Percentiles rank a stretch among this genome's conserved stretches.
Conservation (phyloP, 139 green algal genomes). For the Chlamydomonas incerta region DNA sequence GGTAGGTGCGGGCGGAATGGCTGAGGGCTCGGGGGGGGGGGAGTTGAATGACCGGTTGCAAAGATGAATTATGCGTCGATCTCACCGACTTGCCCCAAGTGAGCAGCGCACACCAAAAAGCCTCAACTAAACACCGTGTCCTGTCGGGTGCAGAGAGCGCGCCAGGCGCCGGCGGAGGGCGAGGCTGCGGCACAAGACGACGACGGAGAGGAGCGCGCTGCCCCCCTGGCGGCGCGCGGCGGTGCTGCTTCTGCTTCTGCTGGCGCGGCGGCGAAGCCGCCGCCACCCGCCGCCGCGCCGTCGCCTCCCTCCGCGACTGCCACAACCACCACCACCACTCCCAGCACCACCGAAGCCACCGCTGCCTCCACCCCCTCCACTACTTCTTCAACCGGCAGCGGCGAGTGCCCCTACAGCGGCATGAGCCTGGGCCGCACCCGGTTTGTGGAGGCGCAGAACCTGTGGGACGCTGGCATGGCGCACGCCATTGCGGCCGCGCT, state of each 20-base stretch:
- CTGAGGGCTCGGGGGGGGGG: too few relatives aligned
- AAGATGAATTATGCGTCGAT: too few relatives aligned
- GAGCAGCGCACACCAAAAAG: too few relatives aligned
- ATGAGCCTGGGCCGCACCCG: constrained; percentile 49
- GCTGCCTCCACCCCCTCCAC: too few relatives aligned
- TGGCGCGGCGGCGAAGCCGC: background rate
- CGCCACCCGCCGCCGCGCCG: too few relatives aligned
- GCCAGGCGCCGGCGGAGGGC: background rate
- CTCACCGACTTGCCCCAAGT: background rate
- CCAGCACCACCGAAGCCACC: background rate
- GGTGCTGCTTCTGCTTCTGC: too few relatives aligned
- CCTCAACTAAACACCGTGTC: too few relatives aligned
- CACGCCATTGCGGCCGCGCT: constrained; percentile 46
- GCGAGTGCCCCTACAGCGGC: constrained; percentile 59
- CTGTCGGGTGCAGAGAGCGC: background rate
- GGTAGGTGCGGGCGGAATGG: too few relatives aligned
- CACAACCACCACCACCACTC: background rate
- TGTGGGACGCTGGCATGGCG: constrained; percentile 70
- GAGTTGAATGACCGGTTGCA: too few relatives aligned
- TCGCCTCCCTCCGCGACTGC: too few relatives aligned
- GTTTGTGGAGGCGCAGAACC: constrained; percentile 63
- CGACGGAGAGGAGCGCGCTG: background rate
- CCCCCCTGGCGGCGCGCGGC: background rate
- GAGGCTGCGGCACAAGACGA: background rate
- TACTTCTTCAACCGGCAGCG: background rate